These are phyloP conservation scores for Clavaria fumosa DNA, from an alignment of 768 basidiomycete genomes.

Conservation along the genomic window DNA sequence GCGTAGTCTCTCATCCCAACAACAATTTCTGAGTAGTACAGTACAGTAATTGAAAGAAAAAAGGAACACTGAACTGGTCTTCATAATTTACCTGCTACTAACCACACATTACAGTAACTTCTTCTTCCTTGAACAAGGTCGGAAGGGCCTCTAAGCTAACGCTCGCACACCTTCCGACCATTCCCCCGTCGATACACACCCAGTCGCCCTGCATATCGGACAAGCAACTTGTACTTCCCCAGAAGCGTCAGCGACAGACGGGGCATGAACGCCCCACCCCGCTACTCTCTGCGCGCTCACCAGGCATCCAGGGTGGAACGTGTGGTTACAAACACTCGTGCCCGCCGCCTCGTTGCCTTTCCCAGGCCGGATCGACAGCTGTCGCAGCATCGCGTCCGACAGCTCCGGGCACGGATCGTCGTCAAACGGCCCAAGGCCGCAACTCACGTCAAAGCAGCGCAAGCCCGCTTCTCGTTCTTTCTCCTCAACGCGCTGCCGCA, in stretches of 20 bases:
- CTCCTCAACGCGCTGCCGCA: constrained; percentile 60
- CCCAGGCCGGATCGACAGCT: constrained; percentile 23
- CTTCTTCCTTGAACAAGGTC: no score
- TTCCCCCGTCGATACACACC: constrained; percentile 39
- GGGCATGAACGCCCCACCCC: constrained; percentile 39
- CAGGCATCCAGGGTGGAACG: constrained; percentile 59
- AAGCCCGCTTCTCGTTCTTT: constrained; percentile 58
- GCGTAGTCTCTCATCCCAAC: no score
- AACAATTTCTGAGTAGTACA: no score
- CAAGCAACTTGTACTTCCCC: constrained; percentile 52
- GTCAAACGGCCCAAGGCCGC: constrained; percentile 61
- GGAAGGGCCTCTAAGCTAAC: constrained; percentile 12
- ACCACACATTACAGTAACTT: no score
- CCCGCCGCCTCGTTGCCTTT: constrained; percentile 10
- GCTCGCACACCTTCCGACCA: constrained; percentile 37
- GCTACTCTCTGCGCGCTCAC: constrained; percentile 52
- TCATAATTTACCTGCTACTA: no score
- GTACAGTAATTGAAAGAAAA: no score
- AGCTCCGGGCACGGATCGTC: constrained; percentile 40
- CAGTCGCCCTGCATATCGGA: constrained; percentile 53
- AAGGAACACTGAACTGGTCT: no score
- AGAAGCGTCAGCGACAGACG: constrained; percentile 19
- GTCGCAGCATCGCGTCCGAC: constrained; percentile 18
- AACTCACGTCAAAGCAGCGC: constrained; percentile 57
- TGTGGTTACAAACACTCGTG: constrained; percentile 38